phyloP scores from a whole-genome alignment of 495 filamentous ascomycete species.

The Aspergillus haitiensis region DNA sequence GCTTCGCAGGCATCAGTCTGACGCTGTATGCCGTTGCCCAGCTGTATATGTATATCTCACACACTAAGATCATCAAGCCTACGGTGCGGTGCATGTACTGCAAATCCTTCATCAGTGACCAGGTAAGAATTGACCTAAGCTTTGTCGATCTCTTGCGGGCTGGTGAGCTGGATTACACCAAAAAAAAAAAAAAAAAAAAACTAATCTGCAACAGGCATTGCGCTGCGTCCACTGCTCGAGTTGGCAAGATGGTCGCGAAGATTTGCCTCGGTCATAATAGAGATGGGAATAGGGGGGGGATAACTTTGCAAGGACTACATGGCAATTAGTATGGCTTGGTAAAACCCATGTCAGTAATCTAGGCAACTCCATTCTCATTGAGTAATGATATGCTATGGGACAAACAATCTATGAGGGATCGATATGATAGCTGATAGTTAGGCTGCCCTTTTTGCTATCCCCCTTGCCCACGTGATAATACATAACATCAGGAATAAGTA shows the following conservation, averaged over 20 bases:
- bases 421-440: no score
- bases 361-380: no score
- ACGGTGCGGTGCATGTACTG: slow-evolving; percentile 72
- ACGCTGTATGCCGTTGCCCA: slow-evolving; percentile 65
- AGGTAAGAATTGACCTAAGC: slow-evolving; percentile 44
- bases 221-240: slow-evolving; percentile 73
- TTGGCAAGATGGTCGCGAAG: slow-evolving; percentile 77
- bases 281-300: neutral
- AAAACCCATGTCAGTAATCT: no score
- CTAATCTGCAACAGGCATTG: slow-evolving; percentile 43
- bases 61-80: slow-evolving; percentile 70
- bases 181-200: no score
- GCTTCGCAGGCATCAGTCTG: slow-evolving; percentile 65
- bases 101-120: slow-evolving; percentile 62
- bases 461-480: no score
- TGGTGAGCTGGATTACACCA: neutral
- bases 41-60: slow-evolving; percentile 60
- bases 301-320: no score
- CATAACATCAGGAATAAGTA: no score
- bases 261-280: slow-evolving; percentile 26
- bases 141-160: neutral
- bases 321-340: no score
- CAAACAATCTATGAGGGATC: no score
- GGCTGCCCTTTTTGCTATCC: no score
- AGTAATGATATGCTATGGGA: no score